Base-by-base conservation (phyloP, 805 yeast genomes). In the Kazachstania martiniae region DNA sequence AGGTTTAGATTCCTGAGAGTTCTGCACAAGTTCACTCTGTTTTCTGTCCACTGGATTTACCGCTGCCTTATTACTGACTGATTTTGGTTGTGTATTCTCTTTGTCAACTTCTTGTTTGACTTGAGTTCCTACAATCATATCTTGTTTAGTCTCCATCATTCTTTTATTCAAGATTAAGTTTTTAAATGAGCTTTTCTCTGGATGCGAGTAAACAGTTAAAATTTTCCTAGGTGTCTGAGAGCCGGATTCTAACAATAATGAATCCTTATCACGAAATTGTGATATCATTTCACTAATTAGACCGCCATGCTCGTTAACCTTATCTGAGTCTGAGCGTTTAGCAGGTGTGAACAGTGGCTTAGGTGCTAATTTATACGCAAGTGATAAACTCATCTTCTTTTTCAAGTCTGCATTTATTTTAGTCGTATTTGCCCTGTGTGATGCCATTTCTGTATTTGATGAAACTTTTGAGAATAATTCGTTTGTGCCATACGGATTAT, bases 401-500 rank as follows among this genome's bases (percentile, higher is more conserved):
- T 74, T 78, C 30, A 58, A 61, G 25, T 63, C 53, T 3, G 62
- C 56, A 15, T 58, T 55, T 5, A 70, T 44, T 5, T 78, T 74
- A 17, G 66, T 68, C 4, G 65, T 66, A 15, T 70, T 59, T 12
- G 72, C 21, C 13, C 25, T 22, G 7, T n/a, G 7, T 27, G 22
- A 9, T 8, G 19, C 26, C 13, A 18, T 24, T 13, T 31, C 19
- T 12, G 68, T 29, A 61, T 65, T 47, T 9, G 60, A 53, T 27
- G 47, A 49, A 27, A 47, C 47, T 31, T 51, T 54, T 3, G 59
- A 36, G 44, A 82, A 84, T 32, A 87, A 61, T 5, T 86, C 81
- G 44, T 77, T 77, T 29, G 72, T 68, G 1, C 95, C 94, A 51
- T 83, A 87, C 27, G 95, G 95, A 50, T 53, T 46, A 24, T 37